Percentiles rank a stretch among this genome's conserved stretches.
phyloP scores from a whole-genome alignment of 352 stramenopile species.

The Globisporangium irregulare region DNA sequence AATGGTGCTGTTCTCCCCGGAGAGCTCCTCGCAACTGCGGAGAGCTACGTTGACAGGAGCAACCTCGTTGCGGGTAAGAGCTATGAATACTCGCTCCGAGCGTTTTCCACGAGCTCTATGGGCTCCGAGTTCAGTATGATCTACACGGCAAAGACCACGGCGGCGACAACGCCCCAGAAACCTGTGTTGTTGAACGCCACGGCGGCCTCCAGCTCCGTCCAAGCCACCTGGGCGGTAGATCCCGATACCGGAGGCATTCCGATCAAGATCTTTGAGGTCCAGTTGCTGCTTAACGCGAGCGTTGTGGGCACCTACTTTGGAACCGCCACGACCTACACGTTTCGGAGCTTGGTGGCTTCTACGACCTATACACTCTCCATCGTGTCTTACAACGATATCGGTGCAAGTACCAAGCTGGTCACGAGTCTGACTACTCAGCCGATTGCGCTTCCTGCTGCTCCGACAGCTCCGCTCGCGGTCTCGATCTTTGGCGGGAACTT shows the following conservation, averaged over 20 bases:
- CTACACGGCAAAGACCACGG: constrained; percentile 28
- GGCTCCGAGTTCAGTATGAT: constrained; percentile 36
- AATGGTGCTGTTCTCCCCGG: constrained; percentile 30
- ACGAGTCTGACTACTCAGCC: constrained; percentile 25
- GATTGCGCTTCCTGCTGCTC: constrained; percentile 22
- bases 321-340: constrained; percentile 21
- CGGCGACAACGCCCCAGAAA: constrained; percentile 34
- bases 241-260: constrained; percentile 41
- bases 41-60: constrained; percentile 37
- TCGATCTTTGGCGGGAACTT: constrained; percentile 58
- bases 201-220: constrained; percentile 34
- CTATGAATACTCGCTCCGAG: constrained; percentile 49
- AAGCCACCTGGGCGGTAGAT: constrained; percentile 35
- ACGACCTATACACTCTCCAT: constrained; percentile 35
- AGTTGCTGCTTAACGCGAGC: constrained; percentile 22
- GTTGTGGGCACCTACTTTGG: constrained; percentile 22
- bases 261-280: constrained; percentile 34
- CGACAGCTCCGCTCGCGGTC: constrained; percentile 25
- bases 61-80: constrained; percentile 29
- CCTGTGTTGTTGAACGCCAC: constrained; percentile 15
- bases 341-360: constrained; percentile 32
- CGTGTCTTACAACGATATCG: constrained; percentile 32
- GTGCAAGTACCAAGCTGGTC: constrained; percentile 23
- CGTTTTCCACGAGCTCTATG: constrained; percentile 37
- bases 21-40: constrained; percentile 18